Conservation (phyloP, 2,329 filamentous ascomycete genomes). For the Periconia macrospinosa region DNA sequence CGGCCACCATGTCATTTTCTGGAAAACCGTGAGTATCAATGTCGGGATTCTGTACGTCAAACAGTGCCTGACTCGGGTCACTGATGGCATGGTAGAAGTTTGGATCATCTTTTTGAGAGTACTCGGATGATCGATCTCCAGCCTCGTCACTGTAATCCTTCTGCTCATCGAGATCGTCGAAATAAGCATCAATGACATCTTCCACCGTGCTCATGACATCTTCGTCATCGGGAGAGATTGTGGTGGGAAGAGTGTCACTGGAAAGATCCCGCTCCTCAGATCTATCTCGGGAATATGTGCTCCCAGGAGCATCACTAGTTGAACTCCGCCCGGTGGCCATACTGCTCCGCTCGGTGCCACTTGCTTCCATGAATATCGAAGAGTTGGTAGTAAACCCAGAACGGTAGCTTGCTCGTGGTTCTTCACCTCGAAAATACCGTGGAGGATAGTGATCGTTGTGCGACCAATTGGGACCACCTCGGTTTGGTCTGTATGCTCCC, state of each 20-base stretch:
- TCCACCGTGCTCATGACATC: conserved; percentile 58
- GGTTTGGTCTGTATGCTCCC: conserved; percentile 40
- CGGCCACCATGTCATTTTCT: conserved; percentile 12
- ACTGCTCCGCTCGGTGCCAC: conserved; percentile 80
- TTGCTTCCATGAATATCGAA: conserved; percentile 59
- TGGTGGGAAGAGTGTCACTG: conserved; percentile 29
- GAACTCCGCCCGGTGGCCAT: conserved; percentile 79
- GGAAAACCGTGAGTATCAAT: conserved; percentile 8
- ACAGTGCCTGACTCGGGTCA: conserved; percentile 17
- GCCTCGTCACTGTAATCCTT: conserved; percentile 1
- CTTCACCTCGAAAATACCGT: conserved; percentile 38
- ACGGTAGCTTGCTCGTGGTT: conserved; percentile 60
- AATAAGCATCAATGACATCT: conserved; percentile 64
- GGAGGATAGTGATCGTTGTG: conserved; percentile 36
- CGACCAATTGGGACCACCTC: conserved; percentile 39
- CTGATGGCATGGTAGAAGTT: conserved; percentile 23
- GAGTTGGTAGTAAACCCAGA: conserved; percentile 61
- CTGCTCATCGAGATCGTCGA: conserved; percentile 47
- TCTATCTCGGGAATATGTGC: conserved; percentile 49
- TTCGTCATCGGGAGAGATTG: conserved; percentile 28
- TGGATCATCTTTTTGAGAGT: conserved; percentile 15
- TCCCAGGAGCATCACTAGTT: conserved; percentile 57
- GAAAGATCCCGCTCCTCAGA: conserved; percentile 35
- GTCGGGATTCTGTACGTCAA: not conserved
- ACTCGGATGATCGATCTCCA: conserved; percentile 26